Conservation (phyloP, 2,329 filamentous ascomycete species). For the Phialocephala subalpina region DNA sequence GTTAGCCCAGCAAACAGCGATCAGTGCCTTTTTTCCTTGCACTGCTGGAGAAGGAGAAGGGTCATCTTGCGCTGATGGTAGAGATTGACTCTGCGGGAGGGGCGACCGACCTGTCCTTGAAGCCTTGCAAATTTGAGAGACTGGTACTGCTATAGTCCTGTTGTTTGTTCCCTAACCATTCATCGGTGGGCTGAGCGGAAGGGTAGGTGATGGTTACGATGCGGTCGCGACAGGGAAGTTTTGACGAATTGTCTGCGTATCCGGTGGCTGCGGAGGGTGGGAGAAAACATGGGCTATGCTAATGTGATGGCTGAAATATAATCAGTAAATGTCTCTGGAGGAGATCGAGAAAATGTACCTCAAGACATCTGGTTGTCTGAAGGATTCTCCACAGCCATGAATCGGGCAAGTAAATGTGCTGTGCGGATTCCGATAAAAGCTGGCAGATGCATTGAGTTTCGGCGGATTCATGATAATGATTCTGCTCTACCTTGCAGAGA, state of each 20-base stretch:
- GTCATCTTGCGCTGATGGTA: neutral
- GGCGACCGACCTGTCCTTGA: neutral
- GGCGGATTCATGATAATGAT: neutral
- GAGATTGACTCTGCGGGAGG: neutral
- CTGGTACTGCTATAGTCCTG: neutral
- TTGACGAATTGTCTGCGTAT: neutral
- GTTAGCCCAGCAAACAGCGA: neutral
- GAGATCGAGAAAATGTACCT: neutral
- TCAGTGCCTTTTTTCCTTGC: neutral
- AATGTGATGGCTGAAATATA: neutral
- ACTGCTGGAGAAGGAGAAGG: neutral
- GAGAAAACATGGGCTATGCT: neutral
- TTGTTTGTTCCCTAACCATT: neutral
- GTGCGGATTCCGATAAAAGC: neutral
- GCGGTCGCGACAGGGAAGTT: neutral
- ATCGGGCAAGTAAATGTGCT: neutral
- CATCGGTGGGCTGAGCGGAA: neutral
- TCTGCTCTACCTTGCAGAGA: neutral
- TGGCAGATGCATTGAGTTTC: neutral
- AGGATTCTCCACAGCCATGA: neutral
- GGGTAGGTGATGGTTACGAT: neutral
- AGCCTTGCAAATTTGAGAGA: neutral
- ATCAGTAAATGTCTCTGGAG: neutral
- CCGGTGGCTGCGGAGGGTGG: neutral
- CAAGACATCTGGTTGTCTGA: neutral